These are phyloP conservation scores for Pachysolen tannophilus DNA, from an alignment of 805 yeast genomes.

Conservation along the genomic window DNA sequence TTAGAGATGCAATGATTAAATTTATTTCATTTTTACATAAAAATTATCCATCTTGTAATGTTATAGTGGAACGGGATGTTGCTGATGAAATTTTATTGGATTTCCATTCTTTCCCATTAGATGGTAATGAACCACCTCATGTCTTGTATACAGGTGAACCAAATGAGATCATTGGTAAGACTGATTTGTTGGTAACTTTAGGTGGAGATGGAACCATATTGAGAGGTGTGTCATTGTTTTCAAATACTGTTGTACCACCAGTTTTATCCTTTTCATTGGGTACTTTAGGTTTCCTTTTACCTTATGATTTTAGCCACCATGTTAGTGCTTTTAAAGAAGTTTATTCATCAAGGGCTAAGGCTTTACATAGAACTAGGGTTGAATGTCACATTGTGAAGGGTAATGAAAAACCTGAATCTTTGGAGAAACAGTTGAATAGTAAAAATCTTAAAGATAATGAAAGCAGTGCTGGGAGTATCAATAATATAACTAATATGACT, in stretches of 20 bases:
- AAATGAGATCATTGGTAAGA: constrained; percentile 49
- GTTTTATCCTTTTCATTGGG: constrained; percentile 85
- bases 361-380: constrained; percentile 68
- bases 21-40: constrained; percentile 56
- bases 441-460: too few species aligned
- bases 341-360: constrained; percentile 59
- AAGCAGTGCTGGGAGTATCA: too few species aligned
- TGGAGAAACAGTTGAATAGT: too few species aligned
- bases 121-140: constrained; percentile 22
- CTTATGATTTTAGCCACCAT: constrained; percentile 69
- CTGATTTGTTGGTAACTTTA: constrained; percentile 76
- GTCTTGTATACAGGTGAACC: constrained; percentile 50
- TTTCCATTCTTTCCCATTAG: constrained; percentile 15
- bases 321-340: constrained; percentile 56
- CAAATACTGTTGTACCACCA: constrained; percentile 73
- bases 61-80: constrained; percentile 69
- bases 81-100: constrained; percentile 50
- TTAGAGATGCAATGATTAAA: constrained; percentile 55
- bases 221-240: constrained; percentile 74
- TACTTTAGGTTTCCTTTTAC: constrained; percentile 81
- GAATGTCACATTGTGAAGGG: constrained; percentile 60
- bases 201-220: constrained; percentile 98
- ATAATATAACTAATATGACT: too few species aligned
- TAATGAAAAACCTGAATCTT: constrained; percentile 11
- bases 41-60: constrained; percentile 63